A percentile compares a stretch with the other conserved stretches of the same genome.
phyloP scores from a whole-genome alignment of 2,329 filamentous ascomycete species.

The Venturia carpophila region DNA sequence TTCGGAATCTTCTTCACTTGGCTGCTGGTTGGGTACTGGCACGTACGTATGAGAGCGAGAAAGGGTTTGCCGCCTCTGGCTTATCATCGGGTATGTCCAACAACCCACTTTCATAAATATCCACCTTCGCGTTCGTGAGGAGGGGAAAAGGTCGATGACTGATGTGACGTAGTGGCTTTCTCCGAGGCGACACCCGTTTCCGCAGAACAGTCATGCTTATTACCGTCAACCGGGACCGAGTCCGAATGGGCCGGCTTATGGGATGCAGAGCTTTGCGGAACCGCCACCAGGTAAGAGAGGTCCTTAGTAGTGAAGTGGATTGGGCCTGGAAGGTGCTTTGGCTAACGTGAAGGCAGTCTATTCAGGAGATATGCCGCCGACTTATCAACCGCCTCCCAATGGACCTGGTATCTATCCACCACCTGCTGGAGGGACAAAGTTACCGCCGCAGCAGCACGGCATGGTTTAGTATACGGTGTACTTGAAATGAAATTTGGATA shows the following conservation, averaged over 20 bases:
- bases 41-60: conserved; percentile 58
- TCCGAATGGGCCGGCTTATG: neutral
- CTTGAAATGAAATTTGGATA: neutral
- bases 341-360: conserved; percentile 22
- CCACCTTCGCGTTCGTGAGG: neutral
- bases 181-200: neutral
- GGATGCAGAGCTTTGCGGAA: conserved; percentile 14
- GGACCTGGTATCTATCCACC: conserved; percentile 17
- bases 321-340: no score
- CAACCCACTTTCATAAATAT: neutral
- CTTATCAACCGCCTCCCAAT: conserved; percentile 20
- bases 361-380: conserved; percentile 30
- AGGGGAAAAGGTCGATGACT: neutral
- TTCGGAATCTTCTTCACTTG: conserved; percentile 52
- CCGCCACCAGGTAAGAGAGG: conserved; percentile 9
- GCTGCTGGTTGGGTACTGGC: conserved; percentile 60
- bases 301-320: neutral
- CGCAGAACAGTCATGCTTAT: conserved; percentile 14
- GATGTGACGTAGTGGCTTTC: conserved; percentile 13
- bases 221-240: conserved; percentile 5
- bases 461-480: neutral
- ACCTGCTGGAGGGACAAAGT: conserved; percentile 28
- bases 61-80: conserved; percentile 57
- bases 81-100: conserved; percentile 52
- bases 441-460: conserved; percentile 25